Conservation (phyloP, 208 protist genomes). For the Trypanosomatidae sp. region DNA sequence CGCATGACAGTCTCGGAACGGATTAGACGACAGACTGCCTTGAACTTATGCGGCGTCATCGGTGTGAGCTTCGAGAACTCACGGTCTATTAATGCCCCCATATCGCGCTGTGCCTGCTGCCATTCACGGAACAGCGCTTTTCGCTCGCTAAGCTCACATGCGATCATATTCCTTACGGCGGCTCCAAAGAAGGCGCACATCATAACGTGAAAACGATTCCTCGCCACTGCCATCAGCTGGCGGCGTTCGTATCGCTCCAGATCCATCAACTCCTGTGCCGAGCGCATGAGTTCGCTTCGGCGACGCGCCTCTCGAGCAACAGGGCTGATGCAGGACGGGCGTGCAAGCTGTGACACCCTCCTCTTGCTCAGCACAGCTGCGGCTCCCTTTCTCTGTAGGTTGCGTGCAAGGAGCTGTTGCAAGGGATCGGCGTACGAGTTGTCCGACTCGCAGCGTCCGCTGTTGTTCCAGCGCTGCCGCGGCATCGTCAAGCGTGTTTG, state of each 20-base stretch:
- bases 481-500: neutral
- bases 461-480: conserved; percentile 14
- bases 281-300: neutral
- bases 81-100: neutral
- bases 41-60: conserved; percentile 14
- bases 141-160: conserved; percentile 10
- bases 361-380: neutral
- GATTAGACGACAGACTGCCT: conserved; percentile 14
- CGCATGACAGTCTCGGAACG: conserved; percentile 7
- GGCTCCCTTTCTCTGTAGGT: conserved; percentile 3
- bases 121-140: conserved; percentile 17
- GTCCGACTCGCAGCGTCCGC: neutral
- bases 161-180: neutral
- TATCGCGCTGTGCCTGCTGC: conserved; percentile 6
- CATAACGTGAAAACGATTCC: neutral
- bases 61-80: conserved; percentile 1
- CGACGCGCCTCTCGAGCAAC: neutral
- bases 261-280: neutral
- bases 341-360: neutral
- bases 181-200: neutral
- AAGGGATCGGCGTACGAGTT: conserved; percentile 9
- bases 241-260: conserved; percentile 3
- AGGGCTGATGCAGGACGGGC: neutral
- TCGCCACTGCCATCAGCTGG: neutral
- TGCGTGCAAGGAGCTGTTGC: conserved; percentile 17